phyloP scores from a whole-genome alignment of 371 early-diverging fungal species.

The Apophysomyces sp. region DNA sequence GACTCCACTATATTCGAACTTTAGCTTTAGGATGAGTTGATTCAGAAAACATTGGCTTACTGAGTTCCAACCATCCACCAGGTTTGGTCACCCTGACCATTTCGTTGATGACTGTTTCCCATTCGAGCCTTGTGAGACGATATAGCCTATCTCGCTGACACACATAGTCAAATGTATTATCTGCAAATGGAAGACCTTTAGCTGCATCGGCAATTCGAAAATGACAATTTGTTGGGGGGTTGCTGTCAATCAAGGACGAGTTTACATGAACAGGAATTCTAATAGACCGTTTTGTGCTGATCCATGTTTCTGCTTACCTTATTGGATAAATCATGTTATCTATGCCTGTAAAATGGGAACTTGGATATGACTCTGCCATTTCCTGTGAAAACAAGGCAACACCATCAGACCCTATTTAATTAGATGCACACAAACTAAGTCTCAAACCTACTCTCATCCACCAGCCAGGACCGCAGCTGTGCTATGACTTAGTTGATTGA shows the following conservation, averaged over 20 bases:
- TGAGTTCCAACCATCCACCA: constrained; percentile 11
- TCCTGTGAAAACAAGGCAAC: constrained; percentile 14
- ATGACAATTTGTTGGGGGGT: constrained; percentile 42
- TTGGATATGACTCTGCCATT: constrained; percentile 37
- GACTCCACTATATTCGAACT: constrained; percentile 17
- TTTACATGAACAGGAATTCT: background rate
- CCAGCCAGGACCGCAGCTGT: constrained; percentile 35
- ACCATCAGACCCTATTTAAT: too few species aligned
- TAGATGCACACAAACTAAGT: too few species aligned
- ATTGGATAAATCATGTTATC: constrained; percentile 39
- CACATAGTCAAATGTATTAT: constrained; percentile 24
- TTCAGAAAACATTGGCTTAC: background rate
- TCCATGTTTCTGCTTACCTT: constrained; percentile 12
- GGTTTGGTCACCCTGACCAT: constrained; percentile 25
- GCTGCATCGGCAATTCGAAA: constrained; percentile 25
- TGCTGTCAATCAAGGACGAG: constrained; percentile 4
- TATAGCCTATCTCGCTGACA: constrained; percentile 18
- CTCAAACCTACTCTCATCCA: constrained; percentile 25
- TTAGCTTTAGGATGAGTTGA: background rate
- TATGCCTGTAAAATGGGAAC: constrained; percentile 39
- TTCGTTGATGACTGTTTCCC: constrained; percentile 19
- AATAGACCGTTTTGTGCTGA: background rate
- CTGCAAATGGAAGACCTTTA: constrained; percentile 25
- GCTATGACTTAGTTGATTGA: background rate
- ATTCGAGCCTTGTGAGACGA: constrained; percentile 16